Percentiles rank a stretch among this genome's conserved stretches.
These are phyloP conservation scores for Halophytophthora batemanensis DNA, from an alignment of 352 stramenopile species.

Conservation along the genomic window DNA sequence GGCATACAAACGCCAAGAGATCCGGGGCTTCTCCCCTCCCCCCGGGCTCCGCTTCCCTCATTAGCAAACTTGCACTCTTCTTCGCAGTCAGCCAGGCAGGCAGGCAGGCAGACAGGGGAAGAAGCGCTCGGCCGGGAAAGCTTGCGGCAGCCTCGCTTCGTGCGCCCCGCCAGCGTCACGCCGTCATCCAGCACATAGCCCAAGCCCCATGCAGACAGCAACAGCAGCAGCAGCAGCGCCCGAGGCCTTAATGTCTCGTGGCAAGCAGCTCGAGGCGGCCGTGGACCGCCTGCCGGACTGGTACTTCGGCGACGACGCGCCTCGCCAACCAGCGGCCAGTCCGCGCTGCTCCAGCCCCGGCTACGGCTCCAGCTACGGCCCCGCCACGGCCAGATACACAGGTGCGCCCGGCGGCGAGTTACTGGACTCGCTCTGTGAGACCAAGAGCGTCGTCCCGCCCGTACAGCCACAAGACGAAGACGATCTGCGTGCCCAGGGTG, in stretches of 20 bases:
- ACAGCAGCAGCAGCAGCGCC: background rate
- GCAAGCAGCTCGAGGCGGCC: conserved; percentile 60
- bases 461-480: conserved; percentile 34
- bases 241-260: conserved; percentile 36
- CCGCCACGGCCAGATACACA: background rate
- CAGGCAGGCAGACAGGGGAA: no score
- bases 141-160: no score
- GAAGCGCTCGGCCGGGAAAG: no score
- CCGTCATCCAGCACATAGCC: background rate
- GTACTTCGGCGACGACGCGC: conserved; percentile 48
- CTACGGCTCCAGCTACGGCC: conserved; percentile 15
- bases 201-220: no score
- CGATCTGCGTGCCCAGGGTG: conserved; percentile 10
- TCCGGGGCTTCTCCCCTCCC: no score
- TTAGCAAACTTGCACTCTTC: no score
- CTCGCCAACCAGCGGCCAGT: conserved; percentile 20
- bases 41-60: no score
- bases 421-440: conserved; percentile 28
- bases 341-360: conserved; percentile 6
- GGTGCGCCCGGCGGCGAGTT: background rate
- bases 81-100: no score
- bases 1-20: no score
- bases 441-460: conserved; percentile 17
- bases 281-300: conserved; percentile 64
- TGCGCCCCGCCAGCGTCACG: background rate